Percentiles rank a stretch among this genome's conserved stretches.
These are phyloP conservation scores for Nicotiana undulata DNA, from an alignment of 257 asterid genomes.

Conservation along the genomic window DNA sequence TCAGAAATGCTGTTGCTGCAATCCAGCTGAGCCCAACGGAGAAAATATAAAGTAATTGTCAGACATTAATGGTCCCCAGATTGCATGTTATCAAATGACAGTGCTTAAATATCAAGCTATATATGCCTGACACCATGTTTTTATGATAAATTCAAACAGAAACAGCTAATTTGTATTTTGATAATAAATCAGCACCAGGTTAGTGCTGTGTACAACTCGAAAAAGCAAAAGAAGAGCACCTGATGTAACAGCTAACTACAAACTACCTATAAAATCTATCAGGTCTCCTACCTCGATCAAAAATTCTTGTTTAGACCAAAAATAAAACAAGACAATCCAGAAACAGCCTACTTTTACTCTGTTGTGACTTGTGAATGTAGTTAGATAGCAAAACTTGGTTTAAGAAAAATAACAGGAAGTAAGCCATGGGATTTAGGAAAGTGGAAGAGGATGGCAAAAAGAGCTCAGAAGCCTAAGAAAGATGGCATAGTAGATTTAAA, in stretches of 20 bases:
- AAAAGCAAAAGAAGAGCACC: too few species aligned
- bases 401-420: background rate
- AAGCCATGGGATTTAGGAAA: background rate
- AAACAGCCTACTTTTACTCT: background rate
- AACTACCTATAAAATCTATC: too few species aligned
- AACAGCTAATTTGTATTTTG: background rate
- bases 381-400: background rate
- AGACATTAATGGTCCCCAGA: background rate
- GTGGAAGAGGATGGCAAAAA: background rate
- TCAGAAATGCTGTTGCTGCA: background rate
- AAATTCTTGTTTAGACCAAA: too few species aligned
- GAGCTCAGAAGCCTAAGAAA: background rate
- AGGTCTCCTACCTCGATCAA: too few species aligned
- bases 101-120: background rate
- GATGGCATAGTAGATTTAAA: background rate
- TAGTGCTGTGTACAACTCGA: too few species aligned
- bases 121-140: background rate
- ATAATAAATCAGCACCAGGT: too few species aligned
- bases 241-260: too few species aligned
- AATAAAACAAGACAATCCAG: background rate
- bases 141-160: conserved; percentile 3
- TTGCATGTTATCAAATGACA: background rate
- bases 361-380: background rate
- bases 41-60: background rate
- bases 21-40: background rate